These are phyloP conservation scores for Hondaea fermentalgiana DNA, from an alignment of 108 stramenopile genomes.

Conservation along the genomic window DNA sequence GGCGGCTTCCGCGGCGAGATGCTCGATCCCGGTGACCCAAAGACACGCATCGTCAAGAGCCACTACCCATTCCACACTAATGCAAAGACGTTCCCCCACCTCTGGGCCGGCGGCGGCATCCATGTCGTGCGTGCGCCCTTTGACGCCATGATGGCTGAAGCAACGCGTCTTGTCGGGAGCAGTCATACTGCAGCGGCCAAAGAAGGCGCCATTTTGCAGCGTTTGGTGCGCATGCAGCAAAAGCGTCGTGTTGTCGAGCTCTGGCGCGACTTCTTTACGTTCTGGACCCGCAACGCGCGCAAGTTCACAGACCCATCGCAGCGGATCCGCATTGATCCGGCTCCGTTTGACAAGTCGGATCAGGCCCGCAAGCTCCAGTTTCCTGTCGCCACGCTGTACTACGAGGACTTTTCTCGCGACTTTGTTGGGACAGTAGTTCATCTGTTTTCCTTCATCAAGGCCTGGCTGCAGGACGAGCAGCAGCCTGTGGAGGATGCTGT, in stretches of 20 bases:
- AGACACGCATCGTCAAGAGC: neutral
- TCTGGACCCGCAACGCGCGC: neutral
- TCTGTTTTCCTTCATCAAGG: neutral
- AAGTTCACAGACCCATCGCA: neutral
- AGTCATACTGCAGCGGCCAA: neutral
- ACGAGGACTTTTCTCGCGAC: neutral
- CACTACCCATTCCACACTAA: neutral
- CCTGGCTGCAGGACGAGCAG: neutral
- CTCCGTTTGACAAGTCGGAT: neutral
- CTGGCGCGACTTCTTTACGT: neutral
- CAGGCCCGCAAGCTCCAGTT: neutral
- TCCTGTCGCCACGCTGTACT: neutral
- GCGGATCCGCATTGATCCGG: neutral
- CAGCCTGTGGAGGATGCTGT: neutral
- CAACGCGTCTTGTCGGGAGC: neutral
- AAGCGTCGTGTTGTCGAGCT: neutral
- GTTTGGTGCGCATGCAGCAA: neutral
- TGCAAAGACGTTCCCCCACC: neutral
- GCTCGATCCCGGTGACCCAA: neutral
- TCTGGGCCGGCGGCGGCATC: neutral
- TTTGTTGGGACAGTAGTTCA: neutral
- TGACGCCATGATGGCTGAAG: neutral
- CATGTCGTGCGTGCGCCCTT: neutral
- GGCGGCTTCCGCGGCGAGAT: neutral
- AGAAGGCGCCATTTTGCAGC: neutral